Evolutionary conservation across 2,329 filamentous ascomycete species (phyloP), one percentile per base, ranked within the genome.

Genomic region (Teratosphaeria nubilosa): DNA sequence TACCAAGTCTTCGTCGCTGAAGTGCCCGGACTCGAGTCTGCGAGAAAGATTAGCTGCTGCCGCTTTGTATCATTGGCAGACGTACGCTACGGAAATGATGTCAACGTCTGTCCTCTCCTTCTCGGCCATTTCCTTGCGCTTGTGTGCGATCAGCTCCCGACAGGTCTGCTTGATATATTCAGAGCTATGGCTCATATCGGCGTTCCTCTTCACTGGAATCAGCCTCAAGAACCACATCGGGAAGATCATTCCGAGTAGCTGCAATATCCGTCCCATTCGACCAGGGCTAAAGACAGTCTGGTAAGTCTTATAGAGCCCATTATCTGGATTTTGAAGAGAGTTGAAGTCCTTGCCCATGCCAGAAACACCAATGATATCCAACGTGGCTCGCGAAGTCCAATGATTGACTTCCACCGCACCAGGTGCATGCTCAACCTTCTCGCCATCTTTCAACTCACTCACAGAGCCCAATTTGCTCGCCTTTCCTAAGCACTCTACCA

Each of bases 1-100:
- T 37, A 90, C 82, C n/a, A 95, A 81, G 60, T 90, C 84, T 54
- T 90, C 87, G 62, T 94, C 88, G 13, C 76, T 81, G 73, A 95
- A 94, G 5, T 79, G 83, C 53, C 87, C 88, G 45, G 85, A 90
- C 69, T 86, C 82, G 53, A 95, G 77, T 22, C 41, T 48, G 41
- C 41, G 41, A 48, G n/a, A 22, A 16, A 1, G 2, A 10, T 48
- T 22, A 48, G 41, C 41, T 48, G 20, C 20, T 48, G 41, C 20
- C n/a, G 9, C 34, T 48, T 22, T 10, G n/a, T 11, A n/a, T 30
- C 6, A 48, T 20, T 2, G 10, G 41, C 16, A 10, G 41, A 22
- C 9, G 41, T 20, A 48, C 16, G 90, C 90, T 0, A 92, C 87
- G 0, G 86, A 90, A 34, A 95, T 77, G 59, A 96, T 94, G 70